These are phyloP conservation scores for Metarhizium robertsii DNA, from an alignment of 2,329 filamentous ascomycete genomes.

Conservation along the genomic window DNA sequence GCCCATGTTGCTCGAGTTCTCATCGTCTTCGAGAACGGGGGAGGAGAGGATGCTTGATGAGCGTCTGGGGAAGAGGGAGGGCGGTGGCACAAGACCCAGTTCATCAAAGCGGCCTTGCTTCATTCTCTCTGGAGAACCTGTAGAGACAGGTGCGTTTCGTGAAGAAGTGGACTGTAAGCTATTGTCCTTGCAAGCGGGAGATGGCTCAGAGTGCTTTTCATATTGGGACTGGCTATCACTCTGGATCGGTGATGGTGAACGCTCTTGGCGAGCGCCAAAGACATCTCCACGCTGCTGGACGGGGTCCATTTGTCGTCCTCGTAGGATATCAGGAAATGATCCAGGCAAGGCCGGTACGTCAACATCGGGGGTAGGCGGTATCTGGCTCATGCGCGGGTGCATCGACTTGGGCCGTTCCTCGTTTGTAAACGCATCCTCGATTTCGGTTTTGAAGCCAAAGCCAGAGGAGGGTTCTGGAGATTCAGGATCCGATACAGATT, in stretches of 20 bases:
- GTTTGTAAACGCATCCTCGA: conserved; percentile 45
- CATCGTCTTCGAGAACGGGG: conserved; percentile 60
- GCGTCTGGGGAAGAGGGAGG: conserved; percentile 38
- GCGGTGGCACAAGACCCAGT: conserved; percentile 40
- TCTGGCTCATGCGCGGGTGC: conserved; percentile 63
- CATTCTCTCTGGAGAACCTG: conserved; percentile 35
- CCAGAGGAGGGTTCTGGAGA: conserved; percentile 19
- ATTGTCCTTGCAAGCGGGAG: conserved; percentile 23
- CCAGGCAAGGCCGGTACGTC: conserved; percentile 36
- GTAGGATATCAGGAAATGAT: conserved; percentile 27
- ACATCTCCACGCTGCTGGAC: conserved; percentile 29
- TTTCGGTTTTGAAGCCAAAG: conserved; percentile 41
- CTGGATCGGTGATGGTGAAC: conserved; percentile 46
- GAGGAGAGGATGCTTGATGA: conserved; percentile 56
- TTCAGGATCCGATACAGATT: conserved; percentile 35
- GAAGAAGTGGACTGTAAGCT: conserved; percentile 26
- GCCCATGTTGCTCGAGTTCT: conserved; percentile 45
- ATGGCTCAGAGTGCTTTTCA: conserved; percentile 18
- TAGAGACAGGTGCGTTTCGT: conserved; percentile 19
- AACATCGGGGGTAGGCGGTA: conserved; percentile 41
- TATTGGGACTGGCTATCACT: conserved; percentile 23
- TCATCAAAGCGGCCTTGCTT: conserved; percentile 40
- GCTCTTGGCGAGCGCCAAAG: conserved; percentile 48
- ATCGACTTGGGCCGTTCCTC: conserved; percentile 60
- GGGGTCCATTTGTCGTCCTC: conserved; percentile 30